Evolutionary conservation across 306 rosid species (phyloP).

Genomic region (Alnus rubra): DNA sequence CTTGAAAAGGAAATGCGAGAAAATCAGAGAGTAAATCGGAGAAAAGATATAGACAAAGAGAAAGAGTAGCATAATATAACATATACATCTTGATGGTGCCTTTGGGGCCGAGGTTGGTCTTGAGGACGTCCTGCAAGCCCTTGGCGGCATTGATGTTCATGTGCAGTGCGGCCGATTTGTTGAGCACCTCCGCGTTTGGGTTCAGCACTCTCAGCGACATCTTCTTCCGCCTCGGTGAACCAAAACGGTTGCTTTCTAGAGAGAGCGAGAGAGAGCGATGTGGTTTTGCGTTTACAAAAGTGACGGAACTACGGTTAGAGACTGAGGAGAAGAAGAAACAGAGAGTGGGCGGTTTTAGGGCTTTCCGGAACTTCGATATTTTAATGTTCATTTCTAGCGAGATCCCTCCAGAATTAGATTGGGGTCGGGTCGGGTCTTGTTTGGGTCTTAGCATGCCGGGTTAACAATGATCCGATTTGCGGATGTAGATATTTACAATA

Average conservation of each 20-base stretch:
- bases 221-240: background rate
- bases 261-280: background rate
- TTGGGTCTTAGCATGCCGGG: no score
- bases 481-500: no score
- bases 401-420: no score
- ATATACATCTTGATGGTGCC: constrained; percentile 90
- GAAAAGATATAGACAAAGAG: background rate
- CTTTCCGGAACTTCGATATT: constrained; percentile 11
- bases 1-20: constrained; percentile 30
- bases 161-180: constrained; percentile 95
- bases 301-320: background rate
- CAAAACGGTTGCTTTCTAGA: background rate
- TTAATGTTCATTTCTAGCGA: no score
- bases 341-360: constrained; percentile 14
- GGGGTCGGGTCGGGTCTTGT: no score
- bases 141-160: constrained; percentile 98
- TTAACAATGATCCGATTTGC: no score
- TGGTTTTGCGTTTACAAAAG: background rate
- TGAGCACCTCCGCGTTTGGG: constrained; percentile 96
- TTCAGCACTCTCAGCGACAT: constrained; percentile 82
- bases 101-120: constrained; percentile 91
- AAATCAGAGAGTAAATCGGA: background rate
- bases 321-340: background rate
- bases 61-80: background rate
- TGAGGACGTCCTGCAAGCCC: constrained; percentile 93